Conservation (phyloP, 805 yeast species). For the Candida ipomoeae region DNA sequence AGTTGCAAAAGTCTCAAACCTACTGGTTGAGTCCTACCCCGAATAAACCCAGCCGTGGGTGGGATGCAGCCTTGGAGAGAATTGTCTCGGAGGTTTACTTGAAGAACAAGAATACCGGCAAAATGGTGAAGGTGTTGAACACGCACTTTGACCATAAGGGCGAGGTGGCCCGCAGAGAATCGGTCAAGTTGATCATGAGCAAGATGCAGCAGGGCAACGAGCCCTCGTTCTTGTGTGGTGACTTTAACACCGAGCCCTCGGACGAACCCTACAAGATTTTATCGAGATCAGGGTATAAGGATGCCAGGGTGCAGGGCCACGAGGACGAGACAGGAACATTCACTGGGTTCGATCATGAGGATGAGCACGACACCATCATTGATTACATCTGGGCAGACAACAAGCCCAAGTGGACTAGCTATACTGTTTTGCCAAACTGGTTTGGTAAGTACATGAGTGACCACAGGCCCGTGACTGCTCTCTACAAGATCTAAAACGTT, state of each 20-base stretch:
- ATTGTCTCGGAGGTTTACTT: constrained; percentile 38
- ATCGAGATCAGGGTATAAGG: constrained; percentile 33
- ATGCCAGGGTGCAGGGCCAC: constrained; percentile 31
- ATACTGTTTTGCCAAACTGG: constrained; percentile 36
- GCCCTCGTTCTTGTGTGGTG: constrained; percentile 41
- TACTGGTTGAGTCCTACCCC: constrained; percentile 42
- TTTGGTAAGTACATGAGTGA: constrained; percentile 36
- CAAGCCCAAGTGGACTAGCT: constrained; percentile 9
- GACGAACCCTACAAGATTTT: constrained; percentile 41
- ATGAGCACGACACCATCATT: constrained; percentile 29
- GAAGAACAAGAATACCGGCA: constrained; percentile 21
- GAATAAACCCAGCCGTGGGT: constrained; percentile 33
- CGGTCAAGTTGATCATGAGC: constrained; percentile 34
- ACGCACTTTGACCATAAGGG: constrained; percentile 44
- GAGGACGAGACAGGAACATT: constrained; percentile 40
- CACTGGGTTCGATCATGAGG: constrained; percentile 43
- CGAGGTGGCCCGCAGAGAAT: constrained; percentile 30
- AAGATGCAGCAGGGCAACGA: constrained; percentile 33
- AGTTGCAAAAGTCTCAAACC: constrained; percentile 26
- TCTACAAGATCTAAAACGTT: constrained; percentile 9
- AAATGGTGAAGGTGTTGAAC: constrained; percentile 31
- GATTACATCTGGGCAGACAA: constrained; percentile 43
- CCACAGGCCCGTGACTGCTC: constrained; percentile 37
- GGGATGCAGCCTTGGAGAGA: constrained; percentile 42
- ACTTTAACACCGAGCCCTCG: constrained; percentile 39